Conservation (phyloP, 2,329 filamentous ascomycete species). For the Bipolaris zeicola region DNA sequence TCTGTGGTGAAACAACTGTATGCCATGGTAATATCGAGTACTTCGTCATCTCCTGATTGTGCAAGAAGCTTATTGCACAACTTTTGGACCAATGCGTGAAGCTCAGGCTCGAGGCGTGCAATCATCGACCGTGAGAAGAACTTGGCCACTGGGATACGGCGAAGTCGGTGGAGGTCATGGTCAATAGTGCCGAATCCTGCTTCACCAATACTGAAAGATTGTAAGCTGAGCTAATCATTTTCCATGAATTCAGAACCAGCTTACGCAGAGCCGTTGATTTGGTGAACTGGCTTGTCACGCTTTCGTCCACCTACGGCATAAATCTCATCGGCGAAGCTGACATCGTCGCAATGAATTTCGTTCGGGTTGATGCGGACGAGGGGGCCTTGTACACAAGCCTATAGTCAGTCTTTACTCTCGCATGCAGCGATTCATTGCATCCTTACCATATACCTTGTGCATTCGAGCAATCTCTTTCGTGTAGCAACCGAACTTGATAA, state of each 20-base stretch:
- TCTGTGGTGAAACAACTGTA: conserved; percentile 37
- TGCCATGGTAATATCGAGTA: conserved; percentile 35
- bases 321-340: conserved; percentile 37
- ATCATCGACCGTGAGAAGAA: conserved; percentile 46
- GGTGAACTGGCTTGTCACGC: conserved; percentile 33
- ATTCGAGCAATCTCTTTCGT: conserved; percentile 43
- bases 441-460: conserved; percentile 45
- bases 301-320: conserved; percentile 36
- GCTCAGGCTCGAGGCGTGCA: conserved; percentile 28
- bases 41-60: conserved; percentile 20
- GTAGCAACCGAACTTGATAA: conserved; percentile 38
- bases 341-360: conserved; percentile 41
- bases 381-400: conserved; percentile 25
- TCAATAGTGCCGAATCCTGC: conserved; percentile 31
- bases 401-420: neutral
- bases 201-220: conserved; percentile 21
- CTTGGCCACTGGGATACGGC: conserved; percentile 40
- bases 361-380: conserved; percentile 44
- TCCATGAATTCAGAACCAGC: neutral
- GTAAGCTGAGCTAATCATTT: neutral
- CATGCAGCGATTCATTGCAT: neutral
- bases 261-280: conserved; percentile 36
- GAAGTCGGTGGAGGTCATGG: conserved; percentile 41
- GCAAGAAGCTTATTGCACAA: conserved; percentile 34
- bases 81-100: conserved; percentile 26